phyloP scores from a whole-genome alignment of 2,329 filamentous ascomycete species.

The Rutstroemia sydowiana region DNA sequence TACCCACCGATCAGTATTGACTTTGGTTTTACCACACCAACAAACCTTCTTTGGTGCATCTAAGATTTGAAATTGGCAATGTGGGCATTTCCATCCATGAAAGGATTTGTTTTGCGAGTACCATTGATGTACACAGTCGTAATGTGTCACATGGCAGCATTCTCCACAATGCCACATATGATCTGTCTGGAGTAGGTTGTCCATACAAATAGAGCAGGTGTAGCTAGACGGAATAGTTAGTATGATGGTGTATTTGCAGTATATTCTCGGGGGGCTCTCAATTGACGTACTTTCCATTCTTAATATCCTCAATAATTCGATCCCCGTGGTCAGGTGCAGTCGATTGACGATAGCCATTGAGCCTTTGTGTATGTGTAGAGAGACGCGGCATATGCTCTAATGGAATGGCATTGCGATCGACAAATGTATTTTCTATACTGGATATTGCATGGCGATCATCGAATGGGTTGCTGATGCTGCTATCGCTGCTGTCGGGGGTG shows the following conservation, averaged over 20 bases:
- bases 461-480: not conserved
- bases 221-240: not conserved
- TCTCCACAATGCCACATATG: slow-evolving; percentile 15
- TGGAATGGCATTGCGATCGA: not conserved
- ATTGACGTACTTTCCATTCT: slow-evolving; percentile 9
- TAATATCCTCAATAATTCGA: slow-evolving; percentile 13
- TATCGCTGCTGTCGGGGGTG: not conserved
- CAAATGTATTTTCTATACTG: not conserved
- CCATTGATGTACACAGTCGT: slow-evolving; percentile 10
- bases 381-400: slow-evolving; percentile 1
- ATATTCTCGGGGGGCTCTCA: too few relatives aligned
- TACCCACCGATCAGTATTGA: not conserved
- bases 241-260: not conserved
- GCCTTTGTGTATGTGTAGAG: slow-evolving; percentile 4
- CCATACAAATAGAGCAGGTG: not conserved
- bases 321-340: not conserved
- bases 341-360: slow-evolving; percentile 9
- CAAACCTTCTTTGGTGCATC: not conserved
- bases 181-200: not conserved
- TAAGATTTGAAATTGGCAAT: not conserved
- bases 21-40: slow-evolving; percentile 11
- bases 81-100: slow-evolving; percentile 13
- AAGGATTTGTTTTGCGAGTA: not conserved
- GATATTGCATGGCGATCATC: not conserved
- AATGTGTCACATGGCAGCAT: slow-evolving; percentile 14